Evolutionary conservation across 2,329 filamentous ascomycete species (phyloP).

Genomic region (Podosphaera aphanis): DNA sequence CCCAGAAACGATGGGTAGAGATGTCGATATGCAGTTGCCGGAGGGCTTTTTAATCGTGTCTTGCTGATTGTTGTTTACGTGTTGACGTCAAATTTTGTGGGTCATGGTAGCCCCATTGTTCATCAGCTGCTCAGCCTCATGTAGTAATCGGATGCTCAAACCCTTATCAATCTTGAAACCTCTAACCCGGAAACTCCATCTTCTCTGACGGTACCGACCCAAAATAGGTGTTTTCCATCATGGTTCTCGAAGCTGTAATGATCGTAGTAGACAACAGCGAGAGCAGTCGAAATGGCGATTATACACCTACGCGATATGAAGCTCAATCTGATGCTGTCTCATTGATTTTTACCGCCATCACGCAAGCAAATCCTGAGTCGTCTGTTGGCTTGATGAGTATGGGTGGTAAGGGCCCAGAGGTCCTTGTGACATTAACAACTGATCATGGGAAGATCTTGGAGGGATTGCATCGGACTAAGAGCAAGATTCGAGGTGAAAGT

Average conservation of each 20-base stretch:
- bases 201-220: too few relatives aligned
- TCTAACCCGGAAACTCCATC: too few relatives aligned
- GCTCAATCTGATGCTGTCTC: slow-evolving; percentile 88
- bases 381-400: slow-evolving; percentile 97
- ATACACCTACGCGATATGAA: slow-evolving; percentile 79
- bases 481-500: slow-evolving; percentile 72
- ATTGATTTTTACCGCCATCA: slow-evolving; percentile 88
- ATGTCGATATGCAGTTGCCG: too few relatives aligned
- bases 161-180: too few relatives aligned
- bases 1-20: too few relatives aligned
- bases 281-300: slow-evolving; percentile 88
- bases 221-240: too few relatives aligned
- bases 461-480: slow-evolving; percentile 67
- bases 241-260: slow-evolving; percentile 98
- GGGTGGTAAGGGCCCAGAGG: slow-evolving; percentile 92
- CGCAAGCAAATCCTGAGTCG: slow-evolving; percentile 84
- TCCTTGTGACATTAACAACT: slow-evolving; percentile 84
- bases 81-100: too few relatives aligned
- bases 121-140: too few relatives aligned
- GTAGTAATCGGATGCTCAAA: neutral
- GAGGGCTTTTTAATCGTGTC: too few relatives aligned
- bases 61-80: too few relatives aligned
- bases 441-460: slow-evolving; percentile 92
- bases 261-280: slow-evolving; percentile 99
- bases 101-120: too few relatives aligned